Evolutionary conservation across 2,329 filamentous ascomycete species (phyloP).

Genomic region (Dactylellina sp.): DNA sequence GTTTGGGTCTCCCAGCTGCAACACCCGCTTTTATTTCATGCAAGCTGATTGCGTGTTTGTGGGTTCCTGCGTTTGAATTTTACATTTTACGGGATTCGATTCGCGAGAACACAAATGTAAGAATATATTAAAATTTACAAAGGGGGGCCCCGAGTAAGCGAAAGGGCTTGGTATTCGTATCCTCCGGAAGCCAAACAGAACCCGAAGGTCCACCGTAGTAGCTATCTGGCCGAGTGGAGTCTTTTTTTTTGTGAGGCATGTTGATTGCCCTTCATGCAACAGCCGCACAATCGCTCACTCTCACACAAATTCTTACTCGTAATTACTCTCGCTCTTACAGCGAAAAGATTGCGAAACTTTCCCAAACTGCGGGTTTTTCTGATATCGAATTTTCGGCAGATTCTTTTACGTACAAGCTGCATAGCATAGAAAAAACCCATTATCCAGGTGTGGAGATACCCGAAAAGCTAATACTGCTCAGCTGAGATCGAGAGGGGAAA

Average conservation of each 20-base stretch:
- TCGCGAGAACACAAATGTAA: constrained; percentile 10
- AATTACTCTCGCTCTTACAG: too few relatives aligned
- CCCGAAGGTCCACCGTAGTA: too few relatives aligned
- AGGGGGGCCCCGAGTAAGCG: constrained; percentile 14
- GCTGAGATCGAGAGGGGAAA: not conserved
- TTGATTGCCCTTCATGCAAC: constrained; percentile 24
- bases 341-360: not conserved
- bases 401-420: constrained; percentile 20
- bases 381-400: constrained; percentile 9
- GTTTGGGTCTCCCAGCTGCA: too few relatives aligned
- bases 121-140: constrained; percentile 21
- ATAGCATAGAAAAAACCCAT: constrained; percentile 3
- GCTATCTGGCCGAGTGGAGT: not conserved
- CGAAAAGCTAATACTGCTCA: not conserved
- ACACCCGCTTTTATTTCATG: too few relatives aligned
- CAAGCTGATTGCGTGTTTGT: constrained; percentile 50
- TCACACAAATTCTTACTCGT: too few relatives aligned
- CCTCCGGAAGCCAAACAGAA: too few relatives aligned
- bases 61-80: constrained; percentile 53
- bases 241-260: constrained; percentile 7
- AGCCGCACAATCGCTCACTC: not conserved
- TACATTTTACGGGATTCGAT: constrained; percentile 16
- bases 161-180: not conserved
- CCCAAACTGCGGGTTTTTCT: not conserved
- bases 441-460: constrained; percentile 5